A percentile compares a stretch with the other conserved stretches of the same genome.
Conservation (phyloP, 2,329 filamentous ascomycete genomes). For the Sporothrix dimorphospora region DNA sequence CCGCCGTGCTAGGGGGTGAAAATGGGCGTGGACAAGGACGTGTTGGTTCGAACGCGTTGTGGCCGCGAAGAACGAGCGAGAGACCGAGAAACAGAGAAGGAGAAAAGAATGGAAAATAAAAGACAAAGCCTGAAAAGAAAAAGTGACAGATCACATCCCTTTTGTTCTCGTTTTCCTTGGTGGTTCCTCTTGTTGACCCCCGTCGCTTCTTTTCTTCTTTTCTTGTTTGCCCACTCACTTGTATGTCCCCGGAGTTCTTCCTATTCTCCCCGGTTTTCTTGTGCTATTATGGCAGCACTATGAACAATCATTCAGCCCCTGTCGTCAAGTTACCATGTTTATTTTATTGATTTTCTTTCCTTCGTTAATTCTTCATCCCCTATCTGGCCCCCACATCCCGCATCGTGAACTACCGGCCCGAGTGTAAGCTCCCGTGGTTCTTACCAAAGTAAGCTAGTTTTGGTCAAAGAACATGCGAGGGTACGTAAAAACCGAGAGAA, state of each 20-base stretch:
- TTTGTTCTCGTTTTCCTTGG: constrained; percentile 1
- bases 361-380: not conserved
- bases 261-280: not conserved
- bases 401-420: constrained; percentile 2
- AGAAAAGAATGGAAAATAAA: not conserved
- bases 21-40: not conserved
- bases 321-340: not conserved
- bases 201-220: not conserved
- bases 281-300: not conserved
- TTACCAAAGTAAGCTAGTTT: constrained; percentile 1
- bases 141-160: constrained; percentile 20
- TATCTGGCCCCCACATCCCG: not conserved
- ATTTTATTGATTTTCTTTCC: not conserved
- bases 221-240: not conserved
- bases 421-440: not conserved
- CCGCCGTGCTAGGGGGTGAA: not conserved
- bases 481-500: not conserved
- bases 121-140: not conserved
- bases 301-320: not conserved
- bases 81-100: not conserved
- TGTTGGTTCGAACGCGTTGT: not conserved
- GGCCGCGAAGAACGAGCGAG: not conserved
- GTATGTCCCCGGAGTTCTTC: not conserved
- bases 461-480: not conserved
- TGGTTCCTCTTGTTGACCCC: not conserved